Evolutionary conservation across 441 rosid species (phyloP).

Genomic region (Lepidium campestre): DNA sequence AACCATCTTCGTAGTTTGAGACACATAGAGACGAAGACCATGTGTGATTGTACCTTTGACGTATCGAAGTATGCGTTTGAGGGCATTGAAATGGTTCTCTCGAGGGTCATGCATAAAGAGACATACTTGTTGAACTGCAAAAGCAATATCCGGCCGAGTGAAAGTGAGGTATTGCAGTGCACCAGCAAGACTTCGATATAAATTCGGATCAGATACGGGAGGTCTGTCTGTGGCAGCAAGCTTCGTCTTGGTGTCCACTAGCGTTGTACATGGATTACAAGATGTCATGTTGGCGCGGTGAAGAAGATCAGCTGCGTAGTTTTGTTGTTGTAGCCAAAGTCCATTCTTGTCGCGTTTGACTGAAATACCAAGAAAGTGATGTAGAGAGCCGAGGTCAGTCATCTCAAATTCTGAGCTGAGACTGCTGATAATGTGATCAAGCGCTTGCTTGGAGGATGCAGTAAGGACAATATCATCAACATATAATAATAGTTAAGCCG

Average conservation of each 20-base stretch:
- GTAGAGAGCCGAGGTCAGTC: neutral
- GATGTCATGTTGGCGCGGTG: too few species aligned
- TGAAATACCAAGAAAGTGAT: neutral
- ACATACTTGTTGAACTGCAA: too few species aligned
- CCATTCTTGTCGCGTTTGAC: too few species aligned
- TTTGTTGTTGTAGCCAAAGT: too few species aligned
- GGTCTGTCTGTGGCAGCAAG: too few species aligned
- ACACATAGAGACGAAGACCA: neutral
- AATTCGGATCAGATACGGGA: too few species aligned
- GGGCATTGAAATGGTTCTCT: neutral
- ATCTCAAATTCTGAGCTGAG: neutral
- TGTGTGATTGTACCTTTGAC: neutral
- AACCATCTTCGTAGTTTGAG: fast-evolving
- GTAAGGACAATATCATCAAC: neutral
- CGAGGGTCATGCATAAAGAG: neutral
- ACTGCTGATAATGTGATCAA: fast-evolving
- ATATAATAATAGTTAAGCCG: neutral
- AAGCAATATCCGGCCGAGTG: too few species aligned
- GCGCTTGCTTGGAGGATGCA: fast-evolving
- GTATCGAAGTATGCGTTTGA: neutral
- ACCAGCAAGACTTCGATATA: too few species aligned
- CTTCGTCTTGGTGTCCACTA: too few species aligned
- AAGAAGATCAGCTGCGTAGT: too few species aligned
- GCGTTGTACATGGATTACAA: too few species aligned
- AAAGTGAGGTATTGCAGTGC: too few species aligned